These are phyloP conservation scores for Penicillium waksmanii DNA, from an alignment of 495 filamentous ascomycete species.

Conservation along the genomic window DNA sequence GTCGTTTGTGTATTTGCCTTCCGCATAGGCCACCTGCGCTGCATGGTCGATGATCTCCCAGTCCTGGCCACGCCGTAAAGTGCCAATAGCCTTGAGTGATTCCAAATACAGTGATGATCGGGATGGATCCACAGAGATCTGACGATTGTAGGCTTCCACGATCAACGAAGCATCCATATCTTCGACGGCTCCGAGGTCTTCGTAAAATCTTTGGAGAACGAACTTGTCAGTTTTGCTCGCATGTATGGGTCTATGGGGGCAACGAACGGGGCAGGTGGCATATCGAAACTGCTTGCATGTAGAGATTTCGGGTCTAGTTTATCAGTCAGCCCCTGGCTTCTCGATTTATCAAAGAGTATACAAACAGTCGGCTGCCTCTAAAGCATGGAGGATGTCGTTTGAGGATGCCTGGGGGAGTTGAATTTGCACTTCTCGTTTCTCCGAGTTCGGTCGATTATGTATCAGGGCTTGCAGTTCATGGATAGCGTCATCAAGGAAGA, in stretches of 20 bases:
- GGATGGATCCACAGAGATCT: slow-evolving; percentile 39
- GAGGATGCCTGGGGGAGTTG: slow-evolving; percentile 36
- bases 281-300: slow-evolving; percentile 36
- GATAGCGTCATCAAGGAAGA: slow-evolving; percentile 58
- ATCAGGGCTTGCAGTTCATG: slow-evolving; percentile 56
- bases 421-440: slow-evolving; percentile 45
- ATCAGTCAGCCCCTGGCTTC: slow-evolving; percentile 5
- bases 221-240: slow-evolving; percentile 15
- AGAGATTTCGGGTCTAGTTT: slow-evolving; percentile 35
- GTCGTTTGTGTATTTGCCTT: slow-evolving; percentile 51
- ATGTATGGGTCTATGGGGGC: background rate
- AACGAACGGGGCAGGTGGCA: slow-evolving; percentile 44
- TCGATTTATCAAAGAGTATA: background rate
- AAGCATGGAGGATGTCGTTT: slow-evolving; percentile 42
- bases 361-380: slow-evolving; percentile 57
- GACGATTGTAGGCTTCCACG: slow-evolving; percentile 44
- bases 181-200: slow-evolving; percentile 49
- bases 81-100: slow-evolving; percentile 41
- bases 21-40: slow-evolving; percentile 41
- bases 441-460: slow-evolving; percentile 44
- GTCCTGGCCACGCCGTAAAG: slow-evolving; percentile 41
- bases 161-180: slow-evolving; percentile 44
- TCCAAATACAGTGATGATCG: slow-evolving; percentile 38
- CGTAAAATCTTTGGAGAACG: slow-evolving; percentile 37
- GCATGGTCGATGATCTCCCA: slow-evolving; percentile 38